Conservation (phyloP, 257 asterid genomes). For the Eucommia ulmoides region DNA sequence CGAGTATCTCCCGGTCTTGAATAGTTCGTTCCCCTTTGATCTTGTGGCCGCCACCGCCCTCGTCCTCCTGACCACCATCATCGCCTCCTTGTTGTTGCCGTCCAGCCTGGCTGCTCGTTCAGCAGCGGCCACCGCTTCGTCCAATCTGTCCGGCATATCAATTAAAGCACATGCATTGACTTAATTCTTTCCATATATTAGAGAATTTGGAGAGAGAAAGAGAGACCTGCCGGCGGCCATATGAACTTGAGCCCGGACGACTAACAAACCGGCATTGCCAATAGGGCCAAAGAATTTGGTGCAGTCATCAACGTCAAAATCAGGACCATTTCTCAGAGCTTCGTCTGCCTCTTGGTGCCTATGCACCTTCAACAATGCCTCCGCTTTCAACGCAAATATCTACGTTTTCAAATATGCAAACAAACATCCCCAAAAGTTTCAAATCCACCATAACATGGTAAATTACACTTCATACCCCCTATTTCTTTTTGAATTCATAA, state of each 20-base stretch:
- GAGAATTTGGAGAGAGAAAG: background rate
- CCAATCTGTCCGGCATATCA: constrained; percentile 27
- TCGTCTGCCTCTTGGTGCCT: constrained; percentile 68
- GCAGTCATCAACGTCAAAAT: constrained; percentile 48
- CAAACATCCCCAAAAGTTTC: no score
- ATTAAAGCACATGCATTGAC: background rate
- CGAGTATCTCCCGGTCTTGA: constrained; percentile 31
- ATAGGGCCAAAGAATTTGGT: constrained; percentile 58
- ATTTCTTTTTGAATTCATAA: no score
- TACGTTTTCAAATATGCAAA: no score
- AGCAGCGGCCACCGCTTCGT: constrained; percentile 48
- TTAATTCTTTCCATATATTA: no score
- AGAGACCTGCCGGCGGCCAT: constrained; percentile 62
- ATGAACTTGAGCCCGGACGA: constrained; percentile 56
- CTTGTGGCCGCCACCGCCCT: constrained; percentile 46
- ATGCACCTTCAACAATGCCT: constrained; percentile 54
- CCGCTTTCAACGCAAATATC: constrained; percentile 75
- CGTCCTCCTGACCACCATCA: constrained; percentile 28
- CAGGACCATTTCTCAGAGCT: constrained; percentile 39
- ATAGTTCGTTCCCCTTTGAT: constrained; percentile 52
- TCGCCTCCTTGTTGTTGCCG: constrained; percentile 47
- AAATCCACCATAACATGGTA: no score
- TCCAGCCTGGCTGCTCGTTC: constrained; percentile 52
- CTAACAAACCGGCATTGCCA: constrained; percentile 35
- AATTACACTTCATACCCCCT: no score